Conservation (phyloP, 2,329 filamentous ascomycete species). For the Aureobasidium sp. region DNA sequence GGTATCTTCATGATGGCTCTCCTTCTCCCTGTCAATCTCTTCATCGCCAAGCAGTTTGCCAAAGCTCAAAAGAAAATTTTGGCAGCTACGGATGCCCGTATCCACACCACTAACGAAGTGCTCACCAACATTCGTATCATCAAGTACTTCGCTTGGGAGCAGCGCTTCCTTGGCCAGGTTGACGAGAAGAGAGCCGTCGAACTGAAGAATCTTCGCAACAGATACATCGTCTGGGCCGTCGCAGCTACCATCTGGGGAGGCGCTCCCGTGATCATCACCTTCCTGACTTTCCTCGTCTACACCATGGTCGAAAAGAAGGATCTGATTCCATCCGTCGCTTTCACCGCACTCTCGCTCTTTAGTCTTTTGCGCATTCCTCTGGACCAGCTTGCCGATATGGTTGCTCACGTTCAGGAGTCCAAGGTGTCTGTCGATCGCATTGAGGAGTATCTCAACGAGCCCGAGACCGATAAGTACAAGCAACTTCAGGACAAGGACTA, state of each 20-base stretch:
- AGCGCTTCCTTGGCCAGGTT: slow-evolving; percentile 77
- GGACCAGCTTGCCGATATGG: slow-evolving; percentile 96
- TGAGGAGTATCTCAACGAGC: slow-evolving; percentile 85
- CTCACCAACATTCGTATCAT: slow-evolving; percentile 97
- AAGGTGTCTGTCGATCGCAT: slow-evolving; percentile 96
- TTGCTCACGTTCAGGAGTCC: slow-evolving; percentile 94
- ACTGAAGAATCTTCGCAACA: slow-evolving; percentile 66
- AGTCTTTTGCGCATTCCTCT: slow-evolving; percentile 86
- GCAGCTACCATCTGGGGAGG: slow-evolving; percentile 96
- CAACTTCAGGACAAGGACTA: slow-evolving; percentile 68
- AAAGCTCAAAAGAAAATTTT: slow-evolving; percentile 85
- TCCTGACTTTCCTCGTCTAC: slow-evolving; percentile 91
- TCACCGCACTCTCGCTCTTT: slow-evolving; percentile 93
- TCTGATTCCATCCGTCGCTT: slow-evolving; percentile 84
- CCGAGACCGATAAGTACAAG: slow-evolving; percentile 91
- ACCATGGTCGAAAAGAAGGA: slow-evolving; percentile 84
- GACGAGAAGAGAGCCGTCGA: slow-evolving; percentile 81
- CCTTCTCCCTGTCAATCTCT: slow-evolving; percentile 83
- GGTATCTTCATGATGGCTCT: slow-evolving; percentile 86
- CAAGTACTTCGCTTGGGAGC: slow-evolving; percentile 99
- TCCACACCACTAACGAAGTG: slow-evolving; percentile 94
- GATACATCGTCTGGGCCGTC: slow-evolving; percentile 85
- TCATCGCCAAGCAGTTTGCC: slow-evolving; percentile 78
- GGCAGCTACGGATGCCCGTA: slow-evolving; percentile 87
- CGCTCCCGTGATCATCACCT: slow-evolving; percentile 89